Base-by-base conservation (phyloP, 805 yeast species). In the Spathaspora sp. region DNA sequence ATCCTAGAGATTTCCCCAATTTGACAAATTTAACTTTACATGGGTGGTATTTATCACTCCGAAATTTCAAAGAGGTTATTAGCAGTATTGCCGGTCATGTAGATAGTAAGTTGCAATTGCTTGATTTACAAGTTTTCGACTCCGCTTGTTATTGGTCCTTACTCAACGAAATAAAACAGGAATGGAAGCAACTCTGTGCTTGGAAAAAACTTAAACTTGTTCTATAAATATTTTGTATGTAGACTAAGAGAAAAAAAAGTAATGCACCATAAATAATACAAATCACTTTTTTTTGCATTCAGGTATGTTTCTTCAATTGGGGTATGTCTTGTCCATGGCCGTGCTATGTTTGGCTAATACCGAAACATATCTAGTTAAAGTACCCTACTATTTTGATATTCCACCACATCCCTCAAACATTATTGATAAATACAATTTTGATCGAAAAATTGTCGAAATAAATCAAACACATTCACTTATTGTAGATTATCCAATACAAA, bases 351-450 rank as follows among this genome's bases (percentile, higher is more conserved):
- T 49, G 39, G 76, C 73, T 29, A 74, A 74, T 48, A 74, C 79
- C 1, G 79, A 74, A 52, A 64, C 75, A 1, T 57, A 61, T 26
- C 48, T 69, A 16, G 44, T 72, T 29, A 49, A 52, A 35, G 55
- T 73, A 0, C 78, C 78, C 0, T 61, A 68, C 32, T 67, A 72
- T 56, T 74, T 63, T 56, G 61, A 69, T 42, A 62, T 72, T 11
- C 71, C 73, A 3, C 48, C 60, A 17, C 57, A 54, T 45, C 52
- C 52, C 11, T 38, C 40, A 16, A 31, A 45, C 10, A 32, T 49
- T 28, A 17, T 47, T n/a, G 12, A 14, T 10, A 14, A 18, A 6
- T 19, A 32, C 11, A 31, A 17, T 6, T 32, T n/a, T 12, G 16
- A 23, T 20, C 39, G 52, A 20, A 18, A 39, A 19, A 20, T 60